These are phyloP conservation scores for Fusarium luffae DNA, from an alignment of 2,329 filamentous ascomycete genomes.

Conservation along the genomic window DNA sequence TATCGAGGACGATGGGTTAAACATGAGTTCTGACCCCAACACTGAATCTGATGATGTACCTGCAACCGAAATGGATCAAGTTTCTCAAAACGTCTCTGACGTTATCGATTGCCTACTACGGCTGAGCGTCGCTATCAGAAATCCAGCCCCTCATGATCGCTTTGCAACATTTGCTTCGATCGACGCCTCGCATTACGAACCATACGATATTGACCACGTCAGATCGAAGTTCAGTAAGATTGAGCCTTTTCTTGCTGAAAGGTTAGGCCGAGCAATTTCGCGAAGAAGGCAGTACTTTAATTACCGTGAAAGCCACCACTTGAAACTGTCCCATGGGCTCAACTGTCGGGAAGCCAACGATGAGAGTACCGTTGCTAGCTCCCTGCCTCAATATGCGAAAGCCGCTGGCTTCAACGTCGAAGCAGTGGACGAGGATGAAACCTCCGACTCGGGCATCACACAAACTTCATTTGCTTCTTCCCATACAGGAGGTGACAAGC, in stretches of 20 bases:
- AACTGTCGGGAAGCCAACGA: not conserved
- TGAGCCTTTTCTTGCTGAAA: fast-evolving
- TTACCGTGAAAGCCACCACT: not conserved
- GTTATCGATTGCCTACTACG: slow-evolving; percentile 5
- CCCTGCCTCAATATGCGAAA: fast-evolving
- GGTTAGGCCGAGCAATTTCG: not conserved
- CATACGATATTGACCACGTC: slow-evolving; percentile 6
- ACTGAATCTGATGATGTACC: no score
- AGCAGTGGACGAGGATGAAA: not conserved
- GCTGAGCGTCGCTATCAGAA: not conserved
- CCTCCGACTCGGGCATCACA: not conserved
- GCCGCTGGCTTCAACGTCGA: fast-evolving
- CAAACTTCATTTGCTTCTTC: slow-evolving; percentile 4
- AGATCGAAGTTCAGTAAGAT: not conserved
- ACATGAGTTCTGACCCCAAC: fast-evolving
- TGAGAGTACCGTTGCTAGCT: not conserved
- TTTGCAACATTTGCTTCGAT: fast-evolving
- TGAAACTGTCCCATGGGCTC: not conserved
- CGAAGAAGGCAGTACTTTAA: slow-evolving; percentile 22
- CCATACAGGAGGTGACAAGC: fast-evolving
- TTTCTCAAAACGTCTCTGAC: not conserved
- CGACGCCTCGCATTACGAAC: not conserved
- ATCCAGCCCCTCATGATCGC: slow-evolving; percentile 22
- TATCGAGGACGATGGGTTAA: not conserved
- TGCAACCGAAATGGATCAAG: not conserved